These are phyloP conservation scores for Umbellularia californica DNA, from an alignment of 164 flowering plant species.

Conservation along the genomic window DNA sequence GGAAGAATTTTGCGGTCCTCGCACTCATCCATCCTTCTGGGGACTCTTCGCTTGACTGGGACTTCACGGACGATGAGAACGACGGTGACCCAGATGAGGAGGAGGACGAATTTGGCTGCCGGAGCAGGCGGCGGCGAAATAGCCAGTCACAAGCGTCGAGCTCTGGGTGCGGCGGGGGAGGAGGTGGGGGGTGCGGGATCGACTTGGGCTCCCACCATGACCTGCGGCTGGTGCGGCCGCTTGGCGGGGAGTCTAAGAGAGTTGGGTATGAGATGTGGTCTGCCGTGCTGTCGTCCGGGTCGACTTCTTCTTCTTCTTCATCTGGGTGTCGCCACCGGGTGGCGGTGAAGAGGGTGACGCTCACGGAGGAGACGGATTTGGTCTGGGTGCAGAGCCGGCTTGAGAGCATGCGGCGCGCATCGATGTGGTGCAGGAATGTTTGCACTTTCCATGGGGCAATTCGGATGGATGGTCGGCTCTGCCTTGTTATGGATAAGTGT, in stretches of 20 bases:
- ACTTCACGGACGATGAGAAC: slow-evolving; percentile 45
- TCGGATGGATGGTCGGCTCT: slow-evolving; percentile 52
- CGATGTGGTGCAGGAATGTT: slow-evolving; percentile 98
- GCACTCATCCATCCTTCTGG: slow-evolving; percentile 45
- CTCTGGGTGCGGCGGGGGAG: slow-evolving; percentile 30
- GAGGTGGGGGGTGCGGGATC: slow-evolving; percentile 37
- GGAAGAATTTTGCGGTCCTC: slow-evolving; percentile 82
- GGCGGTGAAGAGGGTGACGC: slow-evolving; percentile 72
- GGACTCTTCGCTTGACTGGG: slow-evolving; percentile 26
- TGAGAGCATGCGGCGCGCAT: slow-evolving; percentile 57
- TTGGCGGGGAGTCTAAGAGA: slow-evolving; percentile 58
- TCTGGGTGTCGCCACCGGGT: slow-evolving; percentile 57
- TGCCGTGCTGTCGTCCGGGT: slow-evolving; percentile 29
- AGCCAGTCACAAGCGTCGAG: slow-evolving; percentile 37
- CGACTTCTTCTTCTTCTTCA: slow-evolving; percentile 2
- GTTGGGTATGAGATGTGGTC: slow-evolving; percentile 76
- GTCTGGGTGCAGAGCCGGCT: slow-evolving; percentile 76
- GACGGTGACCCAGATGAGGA: slow-evolving; percentile 30
- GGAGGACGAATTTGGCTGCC: slow-evolving; percentile 23
- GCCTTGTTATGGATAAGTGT: slow-evolving; percentile 81
- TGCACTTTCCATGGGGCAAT: slow-evolving; percentile 86
- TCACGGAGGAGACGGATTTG: slow-evolving; percentile 63
- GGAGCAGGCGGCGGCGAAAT: slow-evolving; percentile 16
- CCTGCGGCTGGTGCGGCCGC: slow-evolving; percentile 41
- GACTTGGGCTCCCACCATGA: slow-evolving; percentile 59